Base-by-base conservation (phyloP, 371 early-diverging fungal genomes). In the Saksenaea vasiformis region DNA sequence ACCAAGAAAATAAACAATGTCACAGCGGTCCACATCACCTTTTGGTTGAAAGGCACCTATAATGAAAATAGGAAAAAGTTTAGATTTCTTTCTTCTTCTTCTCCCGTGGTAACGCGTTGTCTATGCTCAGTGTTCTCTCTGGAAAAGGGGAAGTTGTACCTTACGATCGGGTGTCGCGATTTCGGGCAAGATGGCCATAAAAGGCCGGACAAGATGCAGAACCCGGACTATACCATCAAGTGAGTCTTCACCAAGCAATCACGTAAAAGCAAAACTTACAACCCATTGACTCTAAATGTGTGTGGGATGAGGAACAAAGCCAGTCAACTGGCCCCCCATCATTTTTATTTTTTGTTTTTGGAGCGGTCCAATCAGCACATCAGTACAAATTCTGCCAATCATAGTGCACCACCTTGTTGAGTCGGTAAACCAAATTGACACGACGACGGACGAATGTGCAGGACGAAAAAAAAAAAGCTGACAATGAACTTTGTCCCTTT, bases 1-100 rank as follows among this genome's bases (percentile, higher is more conserved):
- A 99, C 97, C 74, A 99, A 82, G 85, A 96, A 99, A 66, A 98
- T 95, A 73, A 99, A 92, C 58, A 99, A 89, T 5, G 99, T 96
- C 70, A 99, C 93, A 15, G 93, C 94, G 31, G 99, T 99, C 98
- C 99, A 99, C 70, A 99, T 86, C 62, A 99, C 88, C 84, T 96
- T 99, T 83, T 99, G 98, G 67, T 94, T 89, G 85, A 99, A 98
- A 64, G 95, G 93, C 41, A 98, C 88, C 94, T 95, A 68, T 13
- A 38, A 51, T 31, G 51, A 44, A 58, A 17, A n/a, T 17, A 27
- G 41, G 26, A 17, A 27, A 36, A 34, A 9, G 56, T 39, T 43
- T 26, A 38, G 17, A n/a, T n/a, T n/a, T n/a, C n/a, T n/a, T 53
- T 41, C 53, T 31, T 24, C 56, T 26, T 53, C n/a, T 69, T 56